phyloP scores from a whole-genome alignment of 2,329 filamentous ascomycete species.

The Blumeria graminis region DNA sequence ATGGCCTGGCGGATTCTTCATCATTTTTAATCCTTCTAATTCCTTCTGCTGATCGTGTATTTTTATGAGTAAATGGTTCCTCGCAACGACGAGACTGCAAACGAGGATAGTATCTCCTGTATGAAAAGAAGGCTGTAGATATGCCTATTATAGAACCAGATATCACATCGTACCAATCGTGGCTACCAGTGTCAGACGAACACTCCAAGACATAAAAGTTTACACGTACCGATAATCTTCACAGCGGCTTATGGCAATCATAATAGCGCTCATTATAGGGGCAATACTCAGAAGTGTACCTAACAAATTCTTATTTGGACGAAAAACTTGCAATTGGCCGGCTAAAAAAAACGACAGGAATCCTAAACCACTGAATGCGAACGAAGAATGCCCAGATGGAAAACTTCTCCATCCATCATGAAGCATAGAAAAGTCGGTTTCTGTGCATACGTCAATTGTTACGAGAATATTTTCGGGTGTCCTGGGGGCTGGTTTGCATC shows the following conservation, averaged over 20 bases:
- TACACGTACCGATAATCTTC: conserved; percentile 32
- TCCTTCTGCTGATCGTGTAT: conserved; percentile 10
- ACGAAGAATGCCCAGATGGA: conserved; percentile 57
- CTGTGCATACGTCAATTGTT: conserved; percentile 46
- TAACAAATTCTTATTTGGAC: conserved; percentile 23
- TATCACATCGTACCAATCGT: conserved; percentile 46
- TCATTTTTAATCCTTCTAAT: conserved; percentile 15
- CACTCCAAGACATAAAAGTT: not conserved
- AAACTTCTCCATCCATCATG: conserved; percentile 74
- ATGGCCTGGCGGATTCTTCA: conserved; percentile 10
- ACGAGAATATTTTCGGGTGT: conserved; percentile 29
- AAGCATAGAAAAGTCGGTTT: conserved; percentile 40
- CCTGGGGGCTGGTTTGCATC: conserved; percentile 44
- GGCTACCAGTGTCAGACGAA: conserved; percentile 13
- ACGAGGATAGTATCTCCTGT: conserved; percentile 36
- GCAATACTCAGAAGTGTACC: conserved; percentile 30
- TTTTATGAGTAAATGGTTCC: conserved; percentile 27
- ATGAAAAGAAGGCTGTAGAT: conserved; percentile 38
- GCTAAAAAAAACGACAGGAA: conserved; percentile 48
- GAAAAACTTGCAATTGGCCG: conserved; percentile 36
- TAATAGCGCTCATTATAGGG: conserved; percentile 35
- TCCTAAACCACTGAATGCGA: conserved; percentile 55
- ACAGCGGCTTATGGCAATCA: conserved; percentile 44
- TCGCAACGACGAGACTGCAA: conserved; percentile 28
- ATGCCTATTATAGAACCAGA: conserved; percentile 36